Base-by-base conservation (phyloP, 306 rosid species). In the Senna siamea region DNA sequence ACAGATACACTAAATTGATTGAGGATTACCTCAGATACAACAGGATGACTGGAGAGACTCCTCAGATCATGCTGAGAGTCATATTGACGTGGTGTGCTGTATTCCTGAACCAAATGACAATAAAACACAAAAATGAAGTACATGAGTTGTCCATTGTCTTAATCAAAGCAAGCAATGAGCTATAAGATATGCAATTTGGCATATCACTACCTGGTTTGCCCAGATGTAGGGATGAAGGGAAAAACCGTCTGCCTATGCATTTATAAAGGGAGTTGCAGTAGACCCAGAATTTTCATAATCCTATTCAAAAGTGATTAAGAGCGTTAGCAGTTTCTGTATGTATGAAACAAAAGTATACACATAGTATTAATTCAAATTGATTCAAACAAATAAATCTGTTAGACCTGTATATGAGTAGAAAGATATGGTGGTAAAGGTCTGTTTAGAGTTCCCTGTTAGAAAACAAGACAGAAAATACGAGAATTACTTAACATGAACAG, bases 241-340 rank as follows among this genome's bases (percentile, higher is more conserved):
- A 67, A 83, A 40, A 68, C 30, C 58, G 2, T 3, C 57, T 18
- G 47, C 23, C 67, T 67, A 46, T 15, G 72, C 40, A 18, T 44
- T 68, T n/a, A 60, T 14, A 19, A 41, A n/a, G 22, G 55, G 22
- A 20, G 57, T 62, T 64, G 75, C 26, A 51, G 22, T 35, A 22
- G 76, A 43, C 58, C 15, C 61, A 38, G 28, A 44, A 50, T 12
- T 5, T 75, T 51, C 62, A 57, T 34, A 69, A 20, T 32, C 80
- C 82, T 84, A 35, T 52, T 50, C 32, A 74, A 77, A 59, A 80
- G 55, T 58, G n/a, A 71, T 26, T 14, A 0, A 70, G 35, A 76
- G 44, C 2, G 11, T 75, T 17, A 76, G 66, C 41, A 47, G 1
- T 65, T 65, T 48, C n/a, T 7, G 66, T 22, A 6, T 63, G 37